Evolutionary conservation across 306 rosid species (phyloP).

Genomic region (Vachellia collinsii): DNA sequence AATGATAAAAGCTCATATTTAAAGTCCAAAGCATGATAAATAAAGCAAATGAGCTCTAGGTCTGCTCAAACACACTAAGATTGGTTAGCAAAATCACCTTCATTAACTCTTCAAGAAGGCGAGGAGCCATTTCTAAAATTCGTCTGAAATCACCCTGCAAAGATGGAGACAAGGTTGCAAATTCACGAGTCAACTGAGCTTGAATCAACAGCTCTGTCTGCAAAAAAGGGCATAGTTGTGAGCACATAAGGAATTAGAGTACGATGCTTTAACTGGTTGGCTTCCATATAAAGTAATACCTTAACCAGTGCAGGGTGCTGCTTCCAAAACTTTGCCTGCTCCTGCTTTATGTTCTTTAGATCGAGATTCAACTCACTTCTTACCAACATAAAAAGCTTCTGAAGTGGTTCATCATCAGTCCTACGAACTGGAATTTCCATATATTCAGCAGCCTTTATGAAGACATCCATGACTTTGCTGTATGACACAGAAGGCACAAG

Average conservation of each 20-base stretch:
- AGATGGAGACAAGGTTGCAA: slow-evolving; percentile 71
- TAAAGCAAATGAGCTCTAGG: slow-evolving; percentile 29
- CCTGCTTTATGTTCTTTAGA: slow-evolving; percentile 98
- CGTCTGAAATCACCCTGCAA: slow-evolving; percentile 79
- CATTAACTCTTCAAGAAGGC: slow-evolving; percentile 97
- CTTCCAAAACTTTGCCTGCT: slow-evolving; percentile 98
- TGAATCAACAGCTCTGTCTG: slow-evolving; percentile 98
- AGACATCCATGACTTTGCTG: slow-evolving; percentile 99
- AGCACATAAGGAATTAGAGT: slow-evolving; percentile 38
- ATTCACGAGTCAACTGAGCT: slow-evolving; percentile 89
- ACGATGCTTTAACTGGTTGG: slow-evolving; percentile 18
- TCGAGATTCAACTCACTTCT: slow-evolving; percentile 98
- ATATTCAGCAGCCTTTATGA: slow-evolving; percentile 93
- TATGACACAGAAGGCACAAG: slow-evolving; percentile 17
- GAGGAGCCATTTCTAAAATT: slow-evolving; percentile 91
- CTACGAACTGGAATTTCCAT: slow-evolving; percentile 97
- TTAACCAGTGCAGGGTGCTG: slow-evolving; percentile 97
- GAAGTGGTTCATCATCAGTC: slow-evolving; percentile 92
- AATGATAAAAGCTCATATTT: background rate
- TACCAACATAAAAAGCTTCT: slow-evolving; percentile 91
- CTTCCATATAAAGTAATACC: slow-evolving; percentile 51
- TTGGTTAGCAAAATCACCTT: slow-evolving; percentile 60
- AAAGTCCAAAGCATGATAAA: slow-evolving; percentile 17
- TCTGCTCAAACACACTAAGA: slow-evolving; percentile 33
- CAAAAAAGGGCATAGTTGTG: slow-evolving; percentile 32